Conservation (phyloP, 495 filamentous ascomycete genomes). For the Venustampulla echinocandica region DNA sequence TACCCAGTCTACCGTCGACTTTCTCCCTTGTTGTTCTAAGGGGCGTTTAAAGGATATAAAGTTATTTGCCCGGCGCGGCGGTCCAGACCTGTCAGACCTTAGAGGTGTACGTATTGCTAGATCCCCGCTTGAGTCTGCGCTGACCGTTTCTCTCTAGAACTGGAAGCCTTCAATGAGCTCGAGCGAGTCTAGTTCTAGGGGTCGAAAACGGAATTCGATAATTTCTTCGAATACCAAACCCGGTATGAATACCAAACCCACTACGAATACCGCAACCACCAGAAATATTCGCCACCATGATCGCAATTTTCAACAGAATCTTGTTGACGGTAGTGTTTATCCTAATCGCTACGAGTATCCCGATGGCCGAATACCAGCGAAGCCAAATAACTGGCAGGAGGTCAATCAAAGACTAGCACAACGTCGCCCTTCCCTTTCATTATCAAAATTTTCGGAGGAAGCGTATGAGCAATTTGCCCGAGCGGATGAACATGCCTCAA, state of each 20-base stretch:
- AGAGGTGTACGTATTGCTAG: slow-evolving; percentile 10
- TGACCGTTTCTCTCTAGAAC: slow-evolving; percentile 12
- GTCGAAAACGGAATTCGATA: not conserved
- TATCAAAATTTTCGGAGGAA: slow-evolving; percentile 25
- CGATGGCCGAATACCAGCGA: slow-evolving; percentile 2
- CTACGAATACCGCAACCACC: slow-evolving; percentile 3
- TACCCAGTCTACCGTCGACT: slow-evolving; percentile 2
- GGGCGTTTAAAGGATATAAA: slow-evolving; percentile 8
- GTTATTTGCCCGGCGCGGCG: slow-evolving; percentile 11
- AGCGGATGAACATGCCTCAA: slow-evolving; percentile 24
- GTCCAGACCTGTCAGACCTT: slow-evolving; percentile 13
- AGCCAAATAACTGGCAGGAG: slow-evolving; percentile 25
- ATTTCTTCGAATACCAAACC: not conserved
- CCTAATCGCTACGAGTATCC: slow-evolving; percentile 16
- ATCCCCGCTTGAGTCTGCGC: slow-evolving; percentile 1
- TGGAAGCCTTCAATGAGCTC: slow-evolving; percentile 8
- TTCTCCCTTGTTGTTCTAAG: slow-evolving; percentile 8
- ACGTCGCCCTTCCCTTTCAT: slow-evolving; percentile 31
- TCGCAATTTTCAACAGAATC: slow-evolving; percentile 26
- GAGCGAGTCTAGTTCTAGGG: slow-evolving; percentile 2
- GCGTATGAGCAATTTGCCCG: slow-evolving; percentile 24
- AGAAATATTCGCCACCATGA: slow-evolving; percentile 24
- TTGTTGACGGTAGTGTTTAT: slow-evolving; percentile 28
- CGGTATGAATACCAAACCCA: too few species aligned
- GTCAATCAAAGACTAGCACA: slow-evolving; percentile 24